Evolutionary conservation across 2,329 filamentous ascomycete species (phyloP), one percentile per base, ranked within the genome.

Genomic region (Beauveria varroae): DNA sequence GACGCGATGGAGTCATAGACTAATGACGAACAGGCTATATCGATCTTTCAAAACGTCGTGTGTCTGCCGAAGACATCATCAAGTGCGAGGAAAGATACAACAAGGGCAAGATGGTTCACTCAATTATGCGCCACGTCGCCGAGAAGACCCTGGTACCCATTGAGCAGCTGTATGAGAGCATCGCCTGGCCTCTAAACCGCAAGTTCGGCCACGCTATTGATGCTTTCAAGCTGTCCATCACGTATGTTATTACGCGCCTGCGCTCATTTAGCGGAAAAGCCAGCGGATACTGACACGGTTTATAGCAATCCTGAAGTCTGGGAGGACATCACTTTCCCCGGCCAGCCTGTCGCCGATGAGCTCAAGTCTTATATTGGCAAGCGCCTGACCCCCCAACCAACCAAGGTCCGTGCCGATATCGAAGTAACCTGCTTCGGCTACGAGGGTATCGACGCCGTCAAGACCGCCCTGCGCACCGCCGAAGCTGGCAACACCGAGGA

Each of bases 61-160:
- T 99, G 63, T 97, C 93, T 49, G 90, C 95, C 50, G 95, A 99
- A 76, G 95, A 99, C 80, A 95, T 98, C 66, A 83, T 96, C 69
- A 97, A 97, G 81, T 99, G 96, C 75, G 95, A 99, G 75, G 95
- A 99, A 81, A 87, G 95, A 69, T 99, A 97, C 84, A 99, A 99
- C 86, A 99, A 99, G 87, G 91, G 91, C 81, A 99, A 99, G 83
- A 96, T 96, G 82, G 95, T 98, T 46, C 95, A 99, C 78, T 96
- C 91, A 60, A 97, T 99, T 77, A 93, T 99, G 90, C 89, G 93
- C 75, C 95, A 99, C 76, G 95, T 99, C 65, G 93, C 95, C 67
- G 93, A 99, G 81, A 97, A 97, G 84, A 96, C 92, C 49, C 87
- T 90, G 73, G 90, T 87, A 34, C 93, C 93, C n/a, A 96, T 99